These are phyloP conservation scores for Eragrostis curvula DNA, from an alignment of 176 grass and related monocot species.

Conservation along the genomic window DNA sequence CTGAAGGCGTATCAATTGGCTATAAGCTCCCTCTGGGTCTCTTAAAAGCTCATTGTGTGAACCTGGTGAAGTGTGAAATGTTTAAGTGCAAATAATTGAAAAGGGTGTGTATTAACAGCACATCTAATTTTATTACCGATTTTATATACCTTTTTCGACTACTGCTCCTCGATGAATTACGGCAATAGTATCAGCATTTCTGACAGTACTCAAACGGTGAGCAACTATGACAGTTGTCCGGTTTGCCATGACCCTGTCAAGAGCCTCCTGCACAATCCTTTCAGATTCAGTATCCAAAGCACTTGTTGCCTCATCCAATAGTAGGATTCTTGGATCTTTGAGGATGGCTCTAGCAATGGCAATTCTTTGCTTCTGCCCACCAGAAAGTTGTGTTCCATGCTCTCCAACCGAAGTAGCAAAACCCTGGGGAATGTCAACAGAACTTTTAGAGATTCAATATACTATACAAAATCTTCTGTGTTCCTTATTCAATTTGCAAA, in stretches of 20 bases:
- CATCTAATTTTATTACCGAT: too few species aligned
- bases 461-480: background rate
- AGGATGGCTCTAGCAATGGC: conserved; percentile 86
- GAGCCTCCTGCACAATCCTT: conserved; percentile 79
- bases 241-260: conserved; percentile 75
- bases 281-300: conserved; percentile 84
- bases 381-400: conserved; percentile 83
- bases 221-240: conserved; percentile 77
- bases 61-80: conserved; percentile 49
- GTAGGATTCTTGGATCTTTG: conserved; percentile 82
- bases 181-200: conserved; percentile 74
- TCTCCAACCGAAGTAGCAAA: conserved; percentile 74
- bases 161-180: conserved; percentile 74
- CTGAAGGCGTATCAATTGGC: conserved; percentile 67
- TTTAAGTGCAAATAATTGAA: conserved; percentile 8
- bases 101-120: background rate
- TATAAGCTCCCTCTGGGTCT: conserved; percentile 73
- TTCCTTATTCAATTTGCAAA: conserved; percentile 20
- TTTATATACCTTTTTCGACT: conserved; percentile 78
- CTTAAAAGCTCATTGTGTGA: conserved; percentile 64
- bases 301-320: conserved; percentile 85
- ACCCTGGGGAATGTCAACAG: conserved; percentile 55
- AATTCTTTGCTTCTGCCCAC: conserved; percentile 87
- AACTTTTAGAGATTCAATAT: conserved; percentile 11
- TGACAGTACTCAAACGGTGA: conserved; percentile 77